A percentile compares a stretch with the other conserved stretches of the same genome.
phyloP scores from a whole-genome alignment of 2,329 filamentous ascomycete genomes.

The Colletotrichum viniferum region DNA sequence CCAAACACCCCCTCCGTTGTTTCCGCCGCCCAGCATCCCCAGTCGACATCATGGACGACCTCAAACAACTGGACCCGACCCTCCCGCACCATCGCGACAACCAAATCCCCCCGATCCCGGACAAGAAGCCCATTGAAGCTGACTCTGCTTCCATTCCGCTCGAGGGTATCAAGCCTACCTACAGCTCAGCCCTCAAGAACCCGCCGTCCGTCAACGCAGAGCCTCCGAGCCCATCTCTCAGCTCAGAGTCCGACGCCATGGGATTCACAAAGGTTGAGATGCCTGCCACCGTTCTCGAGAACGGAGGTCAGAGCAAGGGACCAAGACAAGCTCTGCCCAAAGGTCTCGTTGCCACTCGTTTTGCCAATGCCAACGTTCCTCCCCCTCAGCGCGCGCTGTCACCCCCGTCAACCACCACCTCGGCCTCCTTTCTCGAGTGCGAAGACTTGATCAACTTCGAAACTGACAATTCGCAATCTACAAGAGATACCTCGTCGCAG shows the following conservation, averaged over 20 bases:
- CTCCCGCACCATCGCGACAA: background rate
- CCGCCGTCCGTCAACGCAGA: background rate
- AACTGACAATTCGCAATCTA: background rate
- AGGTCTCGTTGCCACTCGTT: constrained; percentile 15
- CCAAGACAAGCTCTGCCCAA: constrained; percentile 17
- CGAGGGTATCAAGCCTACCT: background rate
- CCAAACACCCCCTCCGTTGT: background rate
- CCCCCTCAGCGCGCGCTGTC: background rate
- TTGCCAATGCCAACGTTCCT: background rate
- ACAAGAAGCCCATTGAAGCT: background rate
- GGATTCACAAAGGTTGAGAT: constrained; percentile 16
- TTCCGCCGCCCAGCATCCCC: background rate
- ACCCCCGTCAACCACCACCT: background rate
- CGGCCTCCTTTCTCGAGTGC: background rate
- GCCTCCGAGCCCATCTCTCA: background rate
- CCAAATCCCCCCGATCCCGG: background rate
- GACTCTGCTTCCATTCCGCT: background rate
- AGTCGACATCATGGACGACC: constrained; percentile 21
- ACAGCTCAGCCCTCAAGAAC: background rate
- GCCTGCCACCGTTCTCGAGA: background rate
- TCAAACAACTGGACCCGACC: background rate
- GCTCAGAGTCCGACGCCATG: background rate
- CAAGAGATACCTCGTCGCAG: background rate
- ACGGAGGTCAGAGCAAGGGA: background rate
- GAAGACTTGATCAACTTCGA: constrained; percentile 4